Conservation (phyloP, 495 filamentous ascomycete genomes). For the Bombardia bombarda region DNA sequence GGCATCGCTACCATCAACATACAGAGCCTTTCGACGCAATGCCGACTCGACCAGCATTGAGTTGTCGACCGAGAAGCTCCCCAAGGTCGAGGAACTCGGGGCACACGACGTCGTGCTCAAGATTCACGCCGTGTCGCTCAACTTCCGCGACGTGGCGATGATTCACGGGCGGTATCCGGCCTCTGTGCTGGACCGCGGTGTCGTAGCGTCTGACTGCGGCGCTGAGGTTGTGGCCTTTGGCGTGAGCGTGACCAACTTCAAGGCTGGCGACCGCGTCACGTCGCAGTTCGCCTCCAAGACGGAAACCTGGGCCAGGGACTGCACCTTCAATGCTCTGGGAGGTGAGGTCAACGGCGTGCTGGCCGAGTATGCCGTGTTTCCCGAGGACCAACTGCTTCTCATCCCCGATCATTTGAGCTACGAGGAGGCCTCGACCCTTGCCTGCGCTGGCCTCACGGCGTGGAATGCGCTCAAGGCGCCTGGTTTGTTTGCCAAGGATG, state of each 20-base stretch:
- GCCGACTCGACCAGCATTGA: slow-evolving; percentile 2
- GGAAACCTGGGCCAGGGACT: slow-evolving; percentile 8
- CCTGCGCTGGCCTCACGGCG: slow-evolving; percentile 9
- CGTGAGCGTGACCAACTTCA: slow-evolving; percentile 17
- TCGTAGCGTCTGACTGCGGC: slow-evolving; percentile 30
- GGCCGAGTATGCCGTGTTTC: slow-evolving; percentile 21
- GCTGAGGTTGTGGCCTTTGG: slow-evolving; percentile 40
- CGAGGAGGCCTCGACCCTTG: slow-evolving; percentile 8
- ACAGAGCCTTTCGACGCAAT: slow-evolving; percentile 13
- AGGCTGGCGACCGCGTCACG: slow-evolving; percentile 25
- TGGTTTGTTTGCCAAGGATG: neutral
- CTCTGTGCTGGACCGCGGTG: slow-evolving; percentile 7
- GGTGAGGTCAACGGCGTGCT: slow-evolving; percentile 21
- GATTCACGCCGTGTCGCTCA: slow-evolving; percentile 41
- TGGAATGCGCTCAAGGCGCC: slow-evolving; percentile 6
- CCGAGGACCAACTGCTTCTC: slow-evolving; percentile 15
- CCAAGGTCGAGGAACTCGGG: slow-evolving; percentile 4
- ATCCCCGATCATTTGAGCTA: slow-evolving; percentile 18
- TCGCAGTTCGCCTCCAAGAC: slow-evolving; percentile 12
- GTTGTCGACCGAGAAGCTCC: slow-evolving; percentile 9
- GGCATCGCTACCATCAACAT: too few relatives aligned
- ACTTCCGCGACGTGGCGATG: slow-evolving; percentile 41
- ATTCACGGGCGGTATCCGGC: slow-evolving; percentile 23
- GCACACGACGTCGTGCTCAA: slow-evolving; percentile 38
- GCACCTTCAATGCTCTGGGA: slow-evolving; percentile 1